phyloP scores from a whole-genome alignment of 1,139 yeast genomes.

The Taphrina deformans region DNA sequence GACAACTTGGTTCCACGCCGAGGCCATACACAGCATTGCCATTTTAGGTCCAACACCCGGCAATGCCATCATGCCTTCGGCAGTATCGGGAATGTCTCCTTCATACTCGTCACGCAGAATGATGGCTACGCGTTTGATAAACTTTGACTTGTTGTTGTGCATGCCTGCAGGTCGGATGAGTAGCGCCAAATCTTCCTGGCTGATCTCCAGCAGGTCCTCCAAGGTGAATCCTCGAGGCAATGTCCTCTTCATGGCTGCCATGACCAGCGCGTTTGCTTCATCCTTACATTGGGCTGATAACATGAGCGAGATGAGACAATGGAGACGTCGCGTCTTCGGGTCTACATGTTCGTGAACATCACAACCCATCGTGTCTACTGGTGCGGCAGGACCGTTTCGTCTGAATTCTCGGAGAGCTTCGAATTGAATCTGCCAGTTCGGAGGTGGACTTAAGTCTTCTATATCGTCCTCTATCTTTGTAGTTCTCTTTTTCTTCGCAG shows the following conservation, averaged over 20 bases:
- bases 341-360: slow-evolving; percentile 58
- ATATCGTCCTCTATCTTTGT: neutral
- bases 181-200: slow-evolving; percentile 60
- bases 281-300: slow-evolving; percentile 90
- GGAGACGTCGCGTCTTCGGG: slow-evolving; percentile 40
- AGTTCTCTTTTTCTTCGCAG: neutral
- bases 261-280: slow-evolving; percentile 74
- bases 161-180: slow-evolving; percentile 83
- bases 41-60: slow-evolving; percentile 98
- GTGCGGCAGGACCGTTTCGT: slow-evolving; percentile 53
- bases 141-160: slow-evolving; percentile 74
- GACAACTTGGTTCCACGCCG: slow-evolving; percentile 69
- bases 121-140: slow-evolving; percentile 62
- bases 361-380: slow-evolving; percentile 90
- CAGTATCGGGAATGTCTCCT: slow-evolving; percentile 63
- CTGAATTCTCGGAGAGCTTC: slow-evolving; percentile 54
- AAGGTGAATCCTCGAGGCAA: slow-evolving; percentile 47
- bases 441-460: slow-evolving; percentile 18
- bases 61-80: slow-evolving; percentile 61
- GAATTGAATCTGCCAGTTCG: slow-evolving; percentile 16
- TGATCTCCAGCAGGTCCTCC: slow-evolving; percentile 51
- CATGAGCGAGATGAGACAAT: slow-evolving; percentile 30
- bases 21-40: slow-evolving; percentile 79
- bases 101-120: slow-evolving; percentile 55
- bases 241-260: slow-evolving; percentile 58